These are phyloP conservation scores for Podospora appendiculata DNA, from an alignment of 495 filamentous ascomycete species.

Conservation along the genomic window DNA sequence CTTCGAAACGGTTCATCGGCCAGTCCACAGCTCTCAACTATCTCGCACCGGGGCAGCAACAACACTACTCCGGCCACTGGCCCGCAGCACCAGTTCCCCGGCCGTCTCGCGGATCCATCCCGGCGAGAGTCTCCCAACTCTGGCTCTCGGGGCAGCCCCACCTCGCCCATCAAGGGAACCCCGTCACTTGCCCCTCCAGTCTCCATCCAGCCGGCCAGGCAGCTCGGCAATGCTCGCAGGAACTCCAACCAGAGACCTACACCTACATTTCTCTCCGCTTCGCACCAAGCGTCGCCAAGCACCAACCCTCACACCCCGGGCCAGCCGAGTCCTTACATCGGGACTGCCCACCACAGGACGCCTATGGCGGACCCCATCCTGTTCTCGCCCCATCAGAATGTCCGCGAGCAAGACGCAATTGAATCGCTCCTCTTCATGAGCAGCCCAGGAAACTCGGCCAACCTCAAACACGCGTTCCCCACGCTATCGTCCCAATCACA, in stretches of 20 bases:
- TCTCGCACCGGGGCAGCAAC: conserved; percentile 24
- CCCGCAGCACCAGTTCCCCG: conserved; percentile 15
- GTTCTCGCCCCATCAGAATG: conserved; percentile 40
- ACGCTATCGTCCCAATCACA: conserved; percentile 25
- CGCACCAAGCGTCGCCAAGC: conserved; percentile 29
- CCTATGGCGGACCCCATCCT: conserved; percentile 56
- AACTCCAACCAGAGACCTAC: conserved; percentile 29
- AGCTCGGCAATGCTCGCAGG: conserved; percentile 22
- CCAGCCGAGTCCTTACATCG: conserved; percentile 30
- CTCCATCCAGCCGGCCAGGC: conserved; percentile 25
- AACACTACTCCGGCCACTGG: conserved; percentile 22
- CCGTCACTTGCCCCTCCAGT: conserved; percentile 28
- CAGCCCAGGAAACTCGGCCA: conserved; percentile 67
- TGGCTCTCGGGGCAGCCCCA: conserved; percentile 14
- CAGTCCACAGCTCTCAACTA: conserved; percentile 32
- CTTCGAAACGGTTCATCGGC: conserved; percentile 39
- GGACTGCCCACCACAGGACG: conserved; percentile 32
- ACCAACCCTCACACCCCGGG: conserved; percentile 25
- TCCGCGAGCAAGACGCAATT: conserved; percentile 77
- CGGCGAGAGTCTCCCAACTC: conserved; percentile 11
- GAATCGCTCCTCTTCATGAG: conserved; percentile 84
- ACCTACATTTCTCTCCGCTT: conserved; percentile 30
- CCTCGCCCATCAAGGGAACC: conserved; percentile 18
- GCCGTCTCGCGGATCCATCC: conserved; percentile 5
- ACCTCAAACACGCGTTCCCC: conserved; percentile 43